A percentile compares a stretch with the other conserved stretches of the same genome.
Conservation (phyloP, 2,329 filamentous ascomycete species). For the Eutypella sp. region DNA sequence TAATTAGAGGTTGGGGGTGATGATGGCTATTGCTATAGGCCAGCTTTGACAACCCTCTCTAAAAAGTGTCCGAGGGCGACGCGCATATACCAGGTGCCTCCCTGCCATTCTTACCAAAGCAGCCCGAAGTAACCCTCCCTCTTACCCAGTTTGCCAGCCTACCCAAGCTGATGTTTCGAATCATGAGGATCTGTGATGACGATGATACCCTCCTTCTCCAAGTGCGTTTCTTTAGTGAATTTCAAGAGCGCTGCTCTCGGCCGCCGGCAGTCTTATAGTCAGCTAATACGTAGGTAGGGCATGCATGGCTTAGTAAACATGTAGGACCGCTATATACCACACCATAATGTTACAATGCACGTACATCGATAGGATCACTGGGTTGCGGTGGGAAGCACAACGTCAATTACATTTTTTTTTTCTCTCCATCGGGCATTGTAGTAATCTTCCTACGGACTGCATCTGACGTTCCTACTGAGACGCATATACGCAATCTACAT, state of each 20-base stretch:
- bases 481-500: too few species aligned
- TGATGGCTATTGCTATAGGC: neutral
- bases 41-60: too few species aligned
- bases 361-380: neutral
- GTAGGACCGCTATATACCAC: neutral
- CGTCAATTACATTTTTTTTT: neutral
- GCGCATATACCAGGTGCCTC: too few species aligned
- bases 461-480: too few species aligned
- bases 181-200: neutral
- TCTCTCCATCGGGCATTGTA: too few species aligned
- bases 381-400: neutral
- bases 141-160: too few species aligned
- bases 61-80: too few species aligned
- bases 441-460: neutral
- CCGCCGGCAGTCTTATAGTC: too few species aligned
- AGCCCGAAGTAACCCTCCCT: neutral
- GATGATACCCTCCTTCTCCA: neutral
- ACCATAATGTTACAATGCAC: neutral
- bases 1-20: neutral
- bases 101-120: neutral
- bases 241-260: too few species aligned
- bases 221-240: neutral
- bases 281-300: too few species aligned
- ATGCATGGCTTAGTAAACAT: neutral
- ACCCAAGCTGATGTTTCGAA: slow-evolving; percentile 1